Percentiles rank a stretch among this genome's conserved stretches.
These are phyloP conservation scores for Pseudogymnoascus verrucosus DNA, from an alignment of 2,329 filamentous ascomycete genomes.

Conservation along the genomic window DNA sequence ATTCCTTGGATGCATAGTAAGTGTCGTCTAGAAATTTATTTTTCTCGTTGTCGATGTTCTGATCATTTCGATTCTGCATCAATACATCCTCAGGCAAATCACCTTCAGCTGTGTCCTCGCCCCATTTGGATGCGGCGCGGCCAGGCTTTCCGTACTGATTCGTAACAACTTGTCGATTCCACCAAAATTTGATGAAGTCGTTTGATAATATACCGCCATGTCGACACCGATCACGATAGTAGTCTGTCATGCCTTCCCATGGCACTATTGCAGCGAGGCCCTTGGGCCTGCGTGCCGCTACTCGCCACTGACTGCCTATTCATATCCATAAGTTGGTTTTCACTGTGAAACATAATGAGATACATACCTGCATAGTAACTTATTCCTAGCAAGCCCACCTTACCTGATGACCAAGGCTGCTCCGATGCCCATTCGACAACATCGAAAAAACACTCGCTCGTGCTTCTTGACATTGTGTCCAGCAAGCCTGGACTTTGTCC, in stretches of 20 bases:
- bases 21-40: slow-evolving; percentile 38
- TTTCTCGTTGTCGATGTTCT: slow-evolving; percentile 37
- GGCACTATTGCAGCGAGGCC: slow-evolving; percentile 43
- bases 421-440: slow-evolving; percentile 44
- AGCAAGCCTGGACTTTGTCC: slow-evolving; percentile 44
- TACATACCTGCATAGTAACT: slow-evolving; percentile 40
- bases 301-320: slow-evolving; percentile 41
- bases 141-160: slow-evolving; percentile 60
- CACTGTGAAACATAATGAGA: neutral
- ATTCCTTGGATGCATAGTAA: slow-evolving; percentile 33
- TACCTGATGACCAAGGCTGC: slow-evolving; percentile 42
- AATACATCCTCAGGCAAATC: slow-evolving; percentile 41
- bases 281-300: slow-evolving; percentile 43
- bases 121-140: slow-evolving; percentile 30
- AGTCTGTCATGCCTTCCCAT: slow-evolving; percentile 50
- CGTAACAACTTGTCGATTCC: slow-evolving; percentile 55
- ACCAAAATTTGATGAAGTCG: slow-evolving; percentile 55
- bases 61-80: slow-evolving; percentile 31
- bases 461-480: slow-evolving; percentile 45
- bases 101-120: slow-evolving; percentile 46
- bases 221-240: slow-evolving; percentile 49
- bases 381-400: slow-evolving; percentile 43
- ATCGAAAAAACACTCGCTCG: slow-evolving; percentile 43
- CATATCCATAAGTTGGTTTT: neutral
- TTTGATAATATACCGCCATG: slow-evolving; percentile 56